A percentile compares a stretch with the other conserved stretches of the same genome.
Conservation (phyloP, 768 basidiomycete species). For the Mycena galericulata region DNA sequence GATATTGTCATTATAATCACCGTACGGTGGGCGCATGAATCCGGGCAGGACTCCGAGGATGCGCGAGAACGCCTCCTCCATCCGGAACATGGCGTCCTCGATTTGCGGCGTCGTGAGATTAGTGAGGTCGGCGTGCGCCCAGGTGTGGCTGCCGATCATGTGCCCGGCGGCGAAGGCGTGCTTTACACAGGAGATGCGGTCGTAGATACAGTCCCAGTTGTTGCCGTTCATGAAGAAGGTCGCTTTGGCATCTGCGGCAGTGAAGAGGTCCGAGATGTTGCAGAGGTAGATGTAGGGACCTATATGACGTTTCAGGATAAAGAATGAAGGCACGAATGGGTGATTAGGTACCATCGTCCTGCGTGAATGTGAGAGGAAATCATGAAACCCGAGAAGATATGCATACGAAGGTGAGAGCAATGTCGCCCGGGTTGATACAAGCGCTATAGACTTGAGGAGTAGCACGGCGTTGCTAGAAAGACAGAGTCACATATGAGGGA, state of each 20-base stretch:
- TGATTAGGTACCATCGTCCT: too few species aligned
- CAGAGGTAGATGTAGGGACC: constrained; percentile 49
- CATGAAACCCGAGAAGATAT: constrained; percentile 5
- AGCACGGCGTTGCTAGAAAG: not conserved
- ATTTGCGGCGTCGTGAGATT: too few species aligned
- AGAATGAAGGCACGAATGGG: too few species aligned
- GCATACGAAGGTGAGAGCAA: constrained; percentile 48
- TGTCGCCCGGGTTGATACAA: constrained; percentile 49
- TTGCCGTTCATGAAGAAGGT: too few species aligned
- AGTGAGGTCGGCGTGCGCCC: too few species aligned
- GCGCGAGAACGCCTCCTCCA: constrained; percentile 29
- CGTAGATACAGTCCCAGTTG: constrained; percentile 57
- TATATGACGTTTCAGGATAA: constrained; percentile 44
- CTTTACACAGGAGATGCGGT: constrained; percentile 44
- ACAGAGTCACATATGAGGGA: too few species aligned
- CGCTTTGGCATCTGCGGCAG: constrained; percentile 50
- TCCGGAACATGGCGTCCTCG: too few species aligned
- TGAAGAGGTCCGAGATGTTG: constrained; percentile 48
- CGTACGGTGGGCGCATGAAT: constrained; percentile 57
- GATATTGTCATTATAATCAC: too few species aligned
- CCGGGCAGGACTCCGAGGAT: constrained; percentile 53
- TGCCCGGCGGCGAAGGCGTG: constrained; percentile 55
- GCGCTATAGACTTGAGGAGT: constrained; percentile 43
- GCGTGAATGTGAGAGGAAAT: constrained; percentile 19
- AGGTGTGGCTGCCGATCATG: too few species aligned